These are phyloP conservation scores for Stentor roeselii DNA, from an alignment of 73 alveolate genomes.

Conservation along the genomic window DNA sequence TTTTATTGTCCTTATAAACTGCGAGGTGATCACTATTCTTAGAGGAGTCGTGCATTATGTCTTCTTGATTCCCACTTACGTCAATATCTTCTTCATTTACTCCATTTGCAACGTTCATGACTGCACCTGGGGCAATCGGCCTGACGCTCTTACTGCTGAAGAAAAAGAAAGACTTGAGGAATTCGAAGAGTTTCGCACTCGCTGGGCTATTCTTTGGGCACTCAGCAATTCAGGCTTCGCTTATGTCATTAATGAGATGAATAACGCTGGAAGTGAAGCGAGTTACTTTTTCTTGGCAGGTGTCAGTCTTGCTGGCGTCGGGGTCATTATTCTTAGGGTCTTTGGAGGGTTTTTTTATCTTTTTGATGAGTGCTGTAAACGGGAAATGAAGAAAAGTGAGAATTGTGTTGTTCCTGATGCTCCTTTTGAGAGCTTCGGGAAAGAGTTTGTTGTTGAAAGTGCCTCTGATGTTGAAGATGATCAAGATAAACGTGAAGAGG, in stretches of 20 bases:
- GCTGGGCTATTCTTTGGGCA: conserved; percentile 10
- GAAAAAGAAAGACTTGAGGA: conserved; percentile 20
- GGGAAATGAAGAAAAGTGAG: no score
- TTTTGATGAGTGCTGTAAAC: not conserved
- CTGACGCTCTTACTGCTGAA: conserved; percentile 18
- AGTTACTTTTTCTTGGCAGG: not conserved
- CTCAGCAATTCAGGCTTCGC: conserved; percentile 10
- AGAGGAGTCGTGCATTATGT: conserved; percentile 14
- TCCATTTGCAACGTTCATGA: conserved; percentile 29
- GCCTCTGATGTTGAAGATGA: no score
- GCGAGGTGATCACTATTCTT: not conserved
- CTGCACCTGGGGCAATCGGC: conserved; percentile 31
- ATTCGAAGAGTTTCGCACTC: conserved; percentile 20
- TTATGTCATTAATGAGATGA: not conserved
- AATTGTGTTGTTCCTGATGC: no score
- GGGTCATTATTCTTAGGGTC: not conserved
- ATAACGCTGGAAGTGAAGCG: not conserved
- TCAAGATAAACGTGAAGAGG: no score
- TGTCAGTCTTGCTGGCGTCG: not conserved
- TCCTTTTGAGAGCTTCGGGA: no score
- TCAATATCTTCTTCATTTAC: conserved; percentile 22
- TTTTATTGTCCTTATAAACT: not conserved
- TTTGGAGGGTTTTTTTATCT: not conserved
- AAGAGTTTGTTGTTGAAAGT: no score
- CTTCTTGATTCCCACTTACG: conserved; percentile 11